These are phyloP conservation scores for Saccharomyces pastorianus DNA, from an alignment of 1,139 yeast genomes.

Conservation along the genomic window DNA sequence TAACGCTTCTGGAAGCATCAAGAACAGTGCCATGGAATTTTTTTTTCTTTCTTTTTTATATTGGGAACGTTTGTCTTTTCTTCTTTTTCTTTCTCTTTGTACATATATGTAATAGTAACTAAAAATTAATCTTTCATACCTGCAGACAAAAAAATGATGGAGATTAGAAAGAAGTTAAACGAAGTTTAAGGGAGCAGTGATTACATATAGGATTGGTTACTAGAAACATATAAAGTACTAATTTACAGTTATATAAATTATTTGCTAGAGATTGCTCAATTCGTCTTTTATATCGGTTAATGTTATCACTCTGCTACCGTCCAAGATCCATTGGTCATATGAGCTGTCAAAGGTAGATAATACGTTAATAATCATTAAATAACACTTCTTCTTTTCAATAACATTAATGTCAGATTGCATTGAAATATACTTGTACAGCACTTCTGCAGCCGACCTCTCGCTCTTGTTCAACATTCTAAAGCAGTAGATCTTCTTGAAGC, in stretches of 20 bases:
- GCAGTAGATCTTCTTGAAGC: conserved; percentile 22
- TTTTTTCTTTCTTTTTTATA: neutral
- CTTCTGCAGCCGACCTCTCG: conserved; percentile 29
- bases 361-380: conserved; percentile 23
- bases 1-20: neutral
- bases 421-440: conserved; percentile 19
- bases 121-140: neutral
- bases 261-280: conserved; percentile 9
- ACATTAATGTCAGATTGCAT: conserved; percentile 8
- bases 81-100: neutral
- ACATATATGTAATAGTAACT: neutral
- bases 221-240: neutral
- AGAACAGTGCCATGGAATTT: neutral
- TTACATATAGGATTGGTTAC: too few relatives aligned
- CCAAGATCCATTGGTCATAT: conserved; percentile 51
- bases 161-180: neutral
- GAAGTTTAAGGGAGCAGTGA: neutral
- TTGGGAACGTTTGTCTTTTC: neutral
- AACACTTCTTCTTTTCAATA: conserved; percentile 17
- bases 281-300: conserved; percentile 26
- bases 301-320: conserved; percentile 29
- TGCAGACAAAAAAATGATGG: too few relatives aligned
- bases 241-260: conserved; percentile 1
- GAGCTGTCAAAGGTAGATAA: conserved; percentile 29
- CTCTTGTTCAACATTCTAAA: conserved; percentile 26